Evolutionary conservation across 164 flowering plant species (phyloP).

Genomic region (Santalum album): DNA sequence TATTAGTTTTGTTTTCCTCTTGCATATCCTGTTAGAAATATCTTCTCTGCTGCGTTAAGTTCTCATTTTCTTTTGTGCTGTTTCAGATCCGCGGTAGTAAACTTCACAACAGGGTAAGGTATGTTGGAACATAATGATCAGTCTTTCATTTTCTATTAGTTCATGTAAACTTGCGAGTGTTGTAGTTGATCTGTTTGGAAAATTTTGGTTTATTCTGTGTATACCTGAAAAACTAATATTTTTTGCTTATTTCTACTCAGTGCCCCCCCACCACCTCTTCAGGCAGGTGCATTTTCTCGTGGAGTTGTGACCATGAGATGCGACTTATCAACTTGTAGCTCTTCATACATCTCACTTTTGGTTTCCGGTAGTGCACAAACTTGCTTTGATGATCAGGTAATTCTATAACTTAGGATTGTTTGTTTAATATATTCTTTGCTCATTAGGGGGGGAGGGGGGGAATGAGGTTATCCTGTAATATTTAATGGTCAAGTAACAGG

Average conservation of each 20-base stretch:
- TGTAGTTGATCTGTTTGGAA: no score
- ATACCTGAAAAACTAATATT: neutral
- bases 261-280: conserved; percentile 96
- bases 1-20: no score
- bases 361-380: conserved; percentile 82
- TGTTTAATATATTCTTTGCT: no score
- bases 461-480: no score
- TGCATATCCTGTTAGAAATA: no score
- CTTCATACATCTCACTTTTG: conserved; percentile 55
- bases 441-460: no score
- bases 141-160: neutral
- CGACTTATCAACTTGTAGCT: conserved; percentile 88
- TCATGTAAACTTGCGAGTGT: no score
- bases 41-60: neutral
- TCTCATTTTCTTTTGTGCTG: conserved; percentile 2
- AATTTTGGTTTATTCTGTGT: conserved; percentile 2
- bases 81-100: conserved; percentile 87
- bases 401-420: neutral
- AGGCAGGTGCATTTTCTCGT: conserved; percentile 87
- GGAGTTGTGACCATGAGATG: conserved; percentile 99
- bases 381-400: conserved; percentile 89
- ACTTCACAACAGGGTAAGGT: conserved; percentile 87
- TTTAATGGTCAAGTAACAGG: no score
- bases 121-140: no score
- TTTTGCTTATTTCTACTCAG: conserved; percentile 29